Percentiles rank a stretch among this genome's conserved stretches.
These are phyloP conservation scores for Vitellaria paradoxa DNA, from an alignment of 179 eudicot genomes.

Conservation along the genomic window DNA sequence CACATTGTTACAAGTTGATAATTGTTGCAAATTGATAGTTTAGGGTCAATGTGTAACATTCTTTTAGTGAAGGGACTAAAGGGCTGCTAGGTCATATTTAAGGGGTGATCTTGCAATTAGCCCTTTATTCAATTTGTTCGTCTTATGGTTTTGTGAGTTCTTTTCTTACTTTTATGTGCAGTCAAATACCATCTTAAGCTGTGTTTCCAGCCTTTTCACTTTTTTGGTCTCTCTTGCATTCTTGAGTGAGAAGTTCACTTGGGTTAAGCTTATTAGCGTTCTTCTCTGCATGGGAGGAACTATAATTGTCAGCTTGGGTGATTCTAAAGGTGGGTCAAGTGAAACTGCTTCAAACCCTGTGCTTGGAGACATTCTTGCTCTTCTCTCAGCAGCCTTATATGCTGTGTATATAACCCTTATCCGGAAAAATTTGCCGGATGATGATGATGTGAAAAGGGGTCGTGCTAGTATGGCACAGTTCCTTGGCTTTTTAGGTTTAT, in stretches of 20 bases:
- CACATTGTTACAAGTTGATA: no score
- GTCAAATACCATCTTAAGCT: conserved; percentile 96
- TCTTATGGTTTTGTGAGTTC: neutral
- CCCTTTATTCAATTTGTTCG: neutral
- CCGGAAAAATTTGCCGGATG: conserved; percentile 76
- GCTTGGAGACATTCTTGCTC: conserved; percentile 80
- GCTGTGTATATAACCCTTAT: conserved; percentile 86
- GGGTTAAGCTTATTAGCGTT: conserved; percentile 87
- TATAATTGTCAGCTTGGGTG: conserved; percentile 87
- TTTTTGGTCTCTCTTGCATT: conserved; percentile 76
- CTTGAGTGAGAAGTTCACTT: conserved; percentile 87
- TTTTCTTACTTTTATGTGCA: conserved; percentile 24
- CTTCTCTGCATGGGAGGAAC: conserved; percentile 99
- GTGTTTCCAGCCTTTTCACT: conserved; percentile 92
- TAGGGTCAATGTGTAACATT: no score
- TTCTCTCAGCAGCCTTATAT: conserved; percentile 72
- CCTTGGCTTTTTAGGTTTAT: conserved; percentile 83
- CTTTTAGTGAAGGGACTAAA: no score
- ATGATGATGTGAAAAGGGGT: conserved; percentile 64
- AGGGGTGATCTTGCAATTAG: no score
- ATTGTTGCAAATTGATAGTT: no score
- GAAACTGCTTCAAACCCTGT: conserved; percentile 61
- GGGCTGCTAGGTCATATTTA: no score
- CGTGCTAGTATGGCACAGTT: conserved; percentile 92
- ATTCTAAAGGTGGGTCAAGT: conserved; percentile 49